Base-by-base conservation (phyloP, 805 yeast genomes). In the Candida alai region DNA sequence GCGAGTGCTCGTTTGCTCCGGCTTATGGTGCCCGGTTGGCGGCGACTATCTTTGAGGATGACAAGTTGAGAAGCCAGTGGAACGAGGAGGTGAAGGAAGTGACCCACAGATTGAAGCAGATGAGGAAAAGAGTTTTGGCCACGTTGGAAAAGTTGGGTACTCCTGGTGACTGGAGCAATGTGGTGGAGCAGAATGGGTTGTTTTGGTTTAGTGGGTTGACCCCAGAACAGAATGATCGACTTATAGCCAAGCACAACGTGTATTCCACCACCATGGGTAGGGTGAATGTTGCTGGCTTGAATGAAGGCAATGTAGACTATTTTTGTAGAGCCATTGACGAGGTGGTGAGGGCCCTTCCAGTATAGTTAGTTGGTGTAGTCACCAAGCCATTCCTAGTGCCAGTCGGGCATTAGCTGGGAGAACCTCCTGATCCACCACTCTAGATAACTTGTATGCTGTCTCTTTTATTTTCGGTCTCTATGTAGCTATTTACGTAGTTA, bases 21-120 rank as follows among this genome's bases (percentile, higher is more conserved):
- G 69, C 73, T 5, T 68, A 56, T 43, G 73, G 74, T 11, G 72
- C 74, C 12, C 47, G 73, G 30, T 48, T 68, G 12, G 65, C 70
- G 22, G 30, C 58, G 17, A 51, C 48, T 31, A 54, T 65, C 24
- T 55, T 60, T 41, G 42, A 42, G n/a, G 29, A 41, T 22, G 41
- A 40, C 2, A 52, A 51, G 13, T 50, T 56, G 25, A 40, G 42
- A 28, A 32, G 45, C 12, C 39, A 48, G 24, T 68, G 74, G 74
- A 55, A 56, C 25, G 32, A 51, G 27, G 68, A 68, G 39, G 62
- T 68, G 14, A 14, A 25, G 18, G 51, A 41, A 4, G 55, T 65
- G 16, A 49, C 59, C 21, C 29, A 37, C 7, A 53, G 73, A 39
- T 50, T 68, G 39, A 45, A 51, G 38, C 41, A 36, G 11, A 49